Evolutionary conservation across 2,329 filamentous ascomycete species (phyloP), one percentile per base, ranked within the genome.

Genomic region (Fusarium subtropicale): DNA sequence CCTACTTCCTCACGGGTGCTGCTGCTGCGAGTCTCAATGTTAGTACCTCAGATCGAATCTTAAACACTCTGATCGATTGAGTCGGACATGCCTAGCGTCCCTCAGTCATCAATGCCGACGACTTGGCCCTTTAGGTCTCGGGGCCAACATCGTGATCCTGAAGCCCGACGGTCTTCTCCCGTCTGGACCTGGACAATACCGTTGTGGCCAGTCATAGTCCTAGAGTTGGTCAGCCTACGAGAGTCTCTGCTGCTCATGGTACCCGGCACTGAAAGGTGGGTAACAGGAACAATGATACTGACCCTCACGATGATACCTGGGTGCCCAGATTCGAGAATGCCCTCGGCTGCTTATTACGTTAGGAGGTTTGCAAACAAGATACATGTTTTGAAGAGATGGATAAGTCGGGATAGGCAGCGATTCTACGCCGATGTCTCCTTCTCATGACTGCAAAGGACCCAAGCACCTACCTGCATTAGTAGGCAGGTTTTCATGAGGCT

Each of bases 151-250:
- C 62, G 59, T 75, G 71, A 66, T 64, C 50, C 66, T 28, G 20
- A 57, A 52, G 36, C 55, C 48, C 20, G 56, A 52, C 60, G 68
- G 73, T 59, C 54, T 71, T 73, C 24, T 44, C 16, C 22, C 71
- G 64, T 24, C 73, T 61, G 68, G 68, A 62, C 47, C 73, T 61
- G 68, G 68, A 62, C 47, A 60, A 55, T 52, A 56, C 48, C 56
- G 47, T 51, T 62, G 48, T 48, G 68, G 39, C 73, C 73, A 74
- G 66, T 75, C 68, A 74, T 71, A 60, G 64, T 42, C 42, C 45
- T 64, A 54, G 59, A 28, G 64, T 73, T 75, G 64, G 68, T 75
- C 70, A 75, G 71, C 68, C 63, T 55, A 68, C 66, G 50, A 57
- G 38, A 48, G 44, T 53, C 51, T 64, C 34, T 68, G 48, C 30